A percentile compares a stretch with the other conserved stretches of the same genome.
phyloP scores from a whole-genome alignment of 805 yeast genomes.

The Saccharomycopsis sp. region DNA sequence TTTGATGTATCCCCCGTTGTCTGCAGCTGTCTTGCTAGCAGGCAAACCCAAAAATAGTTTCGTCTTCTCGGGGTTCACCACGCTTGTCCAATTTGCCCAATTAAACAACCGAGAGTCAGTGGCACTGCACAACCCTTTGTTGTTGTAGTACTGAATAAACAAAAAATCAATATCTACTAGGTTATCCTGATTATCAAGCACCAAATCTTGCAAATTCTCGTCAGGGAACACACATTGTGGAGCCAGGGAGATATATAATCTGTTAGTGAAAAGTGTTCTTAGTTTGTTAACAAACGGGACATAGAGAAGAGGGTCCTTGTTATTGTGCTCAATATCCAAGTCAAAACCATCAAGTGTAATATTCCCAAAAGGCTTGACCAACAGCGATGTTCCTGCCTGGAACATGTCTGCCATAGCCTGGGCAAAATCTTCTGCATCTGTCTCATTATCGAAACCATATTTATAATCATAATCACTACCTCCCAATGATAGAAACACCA shows the following conservation, averaged over 20 bases:
- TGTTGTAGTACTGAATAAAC: slow-evolving; percentile 73
- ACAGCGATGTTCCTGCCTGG: slow-evolving; percentile 32
- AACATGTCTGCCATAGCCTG: slow-evolving; percentile 42
- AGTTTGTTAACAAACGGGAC: slow-evolving; percentile 44
- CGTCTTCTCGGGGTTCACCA: slow-evolving; percentile 60
- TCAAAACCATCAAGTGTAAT: slow-evolving; percentile 87
- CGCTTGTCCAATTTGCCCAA: slow-evolving; percentile 61
- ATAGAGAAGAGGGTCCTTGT: slow-evolving; percentile 75
- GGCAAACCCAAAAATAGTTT: slow-evolving; percentile 74
- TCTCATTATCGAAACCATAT: slow-evolving; percentile 46
- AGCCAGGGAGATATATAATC: slow-evolving; percentile 59
- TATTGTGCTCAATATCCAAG: slow-evolving; percentile 72
- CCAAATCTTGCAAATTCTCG: slow-evolving; percentile 38
- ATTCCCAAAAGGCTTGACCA: slow-evolving; percentile 43
- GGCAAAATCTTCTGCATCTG: slow-evolving; percentile 51
- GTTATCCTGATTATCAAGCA: slow-evolving; percentile 36
- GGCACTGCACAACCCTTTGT: slow-evolving; percentile 52
- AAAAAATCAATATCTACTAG: slow-evolving; percentile 59
- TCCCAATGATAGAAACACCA: slow-evolving; percentile 55
- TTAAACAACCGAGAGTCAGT: slow-evolving; percentile 40
- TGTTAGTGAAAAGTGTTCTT: slow-evolving; percentile 36
- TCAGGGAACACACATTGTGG: slow-evolving; percentile 78
- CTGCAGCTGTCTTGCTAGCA: slow-evolving; percentile 30
- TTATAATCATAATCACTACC: slow-evolving; percentile 47
- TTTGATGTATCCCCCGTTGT: slow-evolving; percentile 43